These are phyloP conservation scores for Akanthomyces uredinophilus DNA, from an alignment of 2,329 filamentous ascomycete species.

Conservation along the genomic window DNA sequence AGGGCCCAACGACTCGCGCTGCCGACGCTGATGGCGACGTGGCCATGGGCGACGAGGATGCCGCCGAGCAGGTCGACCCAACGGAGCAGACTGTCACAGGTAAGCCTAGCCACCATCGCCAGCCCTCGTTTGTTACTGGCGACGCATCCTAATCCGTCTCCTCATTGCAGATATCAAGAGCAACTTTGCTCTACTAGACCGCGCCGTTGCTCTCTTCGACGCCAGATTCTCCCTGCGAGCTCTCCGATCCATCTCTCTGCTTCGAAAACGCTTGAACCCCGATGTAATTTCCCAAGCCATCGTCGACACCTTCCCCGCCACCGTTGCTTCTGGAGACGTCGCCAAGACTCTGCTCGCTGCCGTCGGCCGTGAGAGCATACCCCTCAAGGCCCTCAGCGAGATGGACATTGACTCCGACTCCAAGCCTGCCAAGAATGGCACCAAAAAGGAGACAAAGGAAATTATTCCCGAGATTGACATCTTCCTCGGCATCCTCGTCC, in stretches of 20 bases:
- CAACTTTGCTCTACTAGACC: constrained; percentile 88
- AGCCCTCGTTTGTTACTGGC: constrained; percentile 6
- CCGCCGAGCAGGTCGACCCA: constrained; percentile 55
- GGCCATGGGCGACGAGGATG: constrained; percentile 61
- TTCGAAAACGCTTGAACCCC: constrained; percentile 83
- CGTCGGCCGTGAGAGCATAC: constrained; percentile 61
- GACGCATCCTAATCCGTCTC: constrained; percentile 13
- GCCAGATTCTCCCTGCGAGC: constrained; percentile 91
- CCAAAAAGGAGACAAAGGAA: constrained; percentile 67
- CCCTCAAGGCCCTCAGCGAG: constrained; percentile 55
- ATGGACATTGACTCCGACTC: constrained; percentile 69
- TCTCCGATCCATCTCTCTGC: constrained; percentile 88
- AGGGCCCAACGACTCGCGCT: constrained; percentile 51
- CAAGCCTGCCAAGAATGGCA: constrained; percentile 48
- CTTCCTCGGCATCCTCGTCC: constrained; percentile 78
- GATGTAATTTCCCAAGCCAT: constrained; percentile 79
- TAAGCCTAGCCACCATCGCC: constrained; percentile 29
- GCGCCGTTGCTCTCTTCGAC: constrained; percentile 89
- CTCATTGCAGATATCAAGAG: constrained; percentile 73
- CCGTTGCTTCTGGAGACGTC: constrained; percentile 54
- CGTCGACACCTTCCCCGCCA: constrained; percentile 68
- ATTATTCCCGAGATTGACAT: constrained; percentile 81
- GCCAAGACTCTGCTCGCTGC: constrained; percentile 66
- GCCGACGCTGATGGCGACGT: constrained; percentile 66
- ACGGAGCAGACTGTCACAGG: constrained; percentile 55